These are phyloP conservation scores for Logfia minima DNA, from an alignment of 129 eudicot species.

Conservation along the genomic window DNA sequence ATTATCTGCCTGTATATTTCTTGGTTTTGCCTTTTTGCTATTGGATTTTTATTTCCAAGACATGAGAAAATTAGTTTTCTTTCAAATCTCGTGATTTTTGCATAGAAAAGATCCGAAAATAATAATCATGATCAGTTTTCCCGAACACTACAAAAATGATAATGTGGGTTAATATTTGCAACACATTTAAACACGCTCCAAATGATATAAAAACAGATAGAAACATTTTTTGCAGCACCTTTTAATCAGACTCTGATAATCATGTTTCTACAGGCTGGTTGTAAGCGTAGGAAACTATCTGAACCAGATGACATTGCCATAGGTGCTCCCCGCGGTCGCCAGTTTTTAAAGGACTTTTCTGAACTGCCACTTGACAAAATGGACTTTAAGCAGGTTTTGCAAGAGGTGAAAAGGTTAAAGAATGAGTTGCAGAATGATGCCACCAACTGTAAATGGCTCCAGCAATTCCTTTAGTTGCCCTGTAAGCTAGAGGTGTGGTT, in stretches of 20 bases:
- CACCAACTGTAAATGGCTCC: slow-evolving; percentile 59
- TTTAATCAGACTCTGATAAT: not conserved
- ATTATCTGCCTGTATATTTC: not conserved
- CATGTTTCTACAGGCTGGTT: slow-evolving; percentile 45
- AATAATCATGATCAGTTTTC: not conserved
- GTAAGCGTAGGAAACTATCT: slow-evolving; percentile 70
- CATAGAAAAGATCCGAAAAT: not conserved
- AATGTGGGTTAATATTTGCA: not conserved
- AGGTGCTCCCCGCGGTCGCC: slow-evolving; percentile 72
- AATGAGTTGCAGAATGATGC: slow-evolving; percentile 73
- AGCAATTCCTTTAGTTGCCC: slow-evolving; percentile 56
- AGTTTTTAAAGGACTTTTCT: slow-evolving; percentile 69
- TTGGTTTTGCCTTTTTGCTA: slow-evolving; percentile 9
- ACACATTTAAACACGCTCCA: not conserved
- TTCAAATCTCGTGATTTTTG: not conserved
- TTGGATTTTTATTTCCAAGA: not conserved
- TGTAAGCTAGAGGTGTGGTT: slow-evolving; percentile 1
- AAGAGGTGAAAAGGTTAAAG: slow-evolving; percentile 50
- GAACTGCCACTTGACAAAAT: slow-evolving; percentile 83
- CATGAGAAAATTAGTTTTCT: not conserved
- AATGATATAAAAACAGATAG: not conserved
- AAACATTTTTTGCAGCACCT: not conserved
- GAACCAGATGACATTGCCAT: slow-evolving; percentile 54
- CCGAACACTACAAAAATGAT: not conserved
- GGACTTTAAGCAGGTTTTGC: slow-evolving; percentile 70